Evolutionary conservation across 257 asterid genomes (phyloP).

Genomic region (Linaria vulgaris): DNA sequence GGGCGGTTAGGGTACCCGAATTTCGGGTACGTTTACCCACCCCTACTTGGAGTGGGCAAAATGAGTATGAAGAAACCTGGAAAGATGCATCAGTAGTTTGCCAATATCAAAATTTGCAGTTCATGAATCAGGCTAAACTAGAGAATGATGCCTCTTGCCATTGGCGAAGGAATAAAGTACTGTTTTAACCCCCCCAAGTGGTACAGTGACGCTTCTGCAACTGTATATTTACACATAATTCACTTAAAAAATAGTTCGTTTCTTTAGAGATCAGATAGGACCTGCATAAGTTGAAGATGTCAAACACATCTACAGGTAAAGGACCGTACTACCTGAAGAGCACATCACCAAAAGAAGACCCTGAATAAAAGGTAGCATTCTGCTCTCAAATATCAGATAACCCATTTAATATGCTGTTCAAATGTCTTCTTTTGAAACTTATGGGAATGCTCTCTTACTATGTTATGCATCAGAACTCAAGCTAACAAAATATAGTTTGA

Average conservation of each 20-base stretch:
- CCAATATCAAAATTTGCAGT: neutral
- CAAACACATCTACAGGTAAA: neutral
- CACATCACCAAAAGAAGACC: neutral
- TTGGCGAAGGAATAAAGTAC: constrained; percentile 21
- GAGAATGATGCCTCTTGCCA: neutral
- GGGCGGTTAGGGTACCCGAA: no score
- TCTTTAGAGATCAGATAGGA: constrained; percentile 12
- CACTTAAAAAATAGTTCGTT: constrained; percentile 30
- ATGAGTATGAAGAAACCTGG: no score
- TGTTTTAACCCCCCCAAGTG: constrained; percentile 5
- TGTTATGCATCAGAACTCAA: neutral
- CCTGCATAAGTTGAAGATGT: neutral
- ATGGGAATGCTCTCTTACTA: neutral
- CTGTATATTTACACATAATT: constrained; percentile 11
- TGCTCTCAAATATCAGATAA: neutral
- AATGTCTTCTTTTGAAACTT: neutral
- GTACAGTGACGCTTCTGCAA: neutral
- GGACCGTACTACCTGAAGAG: neutral
- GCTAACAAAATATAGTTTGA: neutral
- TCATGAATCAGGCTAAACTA: neutral
- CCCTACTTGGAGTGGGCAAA: no score
- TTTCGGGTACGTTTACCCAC: no score
- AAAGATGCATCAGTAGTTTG: neutral
- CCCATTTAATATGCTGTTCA: neutral
- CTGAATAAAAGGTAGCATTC: neutral